These are phyloP conservation scores for Botrytis cinerea DNA, from an alignment of 2,329 filamentous ascomycete species.

Conservation along the genomic window DNA sequence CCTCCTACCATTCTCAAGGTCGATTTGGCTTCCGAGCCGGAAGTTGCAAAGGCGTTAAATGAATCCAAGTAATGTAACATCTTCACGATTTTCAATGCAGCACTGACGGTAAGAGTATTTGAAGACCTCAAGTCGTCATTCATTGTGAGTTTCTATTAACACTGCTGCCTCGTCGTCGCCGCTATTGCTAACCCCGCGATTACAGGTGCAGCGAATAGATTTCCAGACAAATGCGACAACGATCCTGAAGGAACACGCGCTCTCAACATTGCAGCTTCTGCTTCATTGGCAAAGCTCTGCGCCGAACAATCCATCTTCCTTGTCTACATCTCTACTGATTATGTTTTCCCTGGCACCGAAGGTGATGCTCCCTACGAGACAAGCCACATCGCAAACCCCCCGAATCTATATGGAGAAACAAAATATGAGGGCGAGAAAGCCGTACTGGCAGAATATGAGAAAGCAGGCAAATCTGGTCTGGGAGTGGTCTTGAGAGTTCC, in stretches of 20 bases:
- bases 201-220: constrained; percentile 80
- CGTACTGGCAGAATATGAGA: constrained; percentile 61
- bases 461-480: constrained; percentile 52
- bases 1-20: constrained; percentile 62
- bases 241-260: constrained; percentile 73
- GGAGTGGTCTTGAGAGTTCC: constrained; percentile 78
- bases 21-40: constrained; percentile 41
- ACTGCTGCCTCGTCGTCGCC: neutral
- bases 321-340: constrained; percentile 81
- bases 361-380: constrained; percentile 85
- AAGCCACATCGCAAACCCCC: constrained; percentile 60
- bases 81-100: constrained; percentile 20
- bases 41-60: constrained; percentile 54
- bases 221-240: constrained; percentile 80
- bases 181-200: constrained; percentile 10
- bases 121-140: constrained; percentile 73
- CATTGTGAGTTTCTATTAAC: constrained; percentile 62
- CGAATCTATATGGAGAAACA: constrained; percentile 79
- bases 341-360: constrained; percentile 70
- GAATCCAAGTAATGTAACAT: constrained; percentile 52
- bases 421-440: constrained; percentile 71
- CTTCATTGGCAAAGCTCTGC: constrained; percentile 65
- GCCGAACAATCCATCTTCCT: constrained; percentile 61
- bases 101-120: constrained; percentile 29
- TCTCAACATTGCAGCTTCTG: constrained; percentile 74